Evolutionary conservation across 345 rosid species (phyloP).

Genomic region (Mallotus nudiflorus): DNA sequence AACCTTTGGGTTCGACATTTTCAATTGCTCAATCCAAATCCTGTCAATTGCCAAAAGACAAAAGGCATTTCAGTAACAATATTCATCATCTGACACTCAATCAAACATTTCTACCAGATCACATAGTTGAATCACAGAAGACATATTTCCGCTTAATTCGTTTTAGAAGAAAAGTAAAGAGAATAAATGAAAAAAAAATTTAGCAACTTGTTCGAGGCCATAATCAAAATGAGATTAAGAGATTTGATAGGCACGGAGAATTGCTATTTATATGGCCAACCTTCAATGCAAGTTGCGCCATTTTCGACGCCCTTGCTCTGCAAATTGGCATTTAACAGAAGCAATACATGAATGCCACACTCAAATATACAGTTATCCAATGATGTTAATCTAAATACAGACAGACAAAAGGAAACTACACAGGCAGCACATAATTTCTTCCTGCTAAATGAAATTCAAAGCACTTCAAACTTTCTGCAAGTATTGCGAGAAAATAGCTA

Average conservation of each 20-base stretch:
- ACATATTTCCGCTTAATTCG: no score
- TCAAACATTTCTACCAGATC: not conserved
- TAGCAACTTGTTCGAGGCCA: slow-evolving; percentile 82
- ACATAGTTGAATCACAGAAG: not conserved
- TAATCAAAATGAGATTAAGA: slow-evolving; percentile 38
- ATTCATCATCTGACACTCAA: not conserved
- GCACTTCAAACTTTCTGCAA: not conserved
- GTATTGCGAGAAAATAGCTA: no score
- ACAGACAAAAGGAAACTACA: not conserved
- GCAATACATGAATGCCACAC: no score
- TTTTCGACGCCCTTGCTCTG: slow-evolving; percentile 66
- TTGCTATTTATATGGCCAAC: slow-evolving; percentile 61
- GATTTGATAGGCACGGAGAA: slow-evolving; percentile 73
- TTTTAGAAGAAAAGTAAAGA: no score
- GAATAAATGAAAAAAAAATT: slow-evolving; percentile 9
- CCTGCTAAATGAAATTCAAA: not conserved
- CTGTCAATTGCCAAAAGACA: slow-evolving; percentile 8
- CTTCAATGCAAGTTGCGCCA: slow-evolving; percentile 75
- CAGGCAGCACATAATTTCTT: not conserved
- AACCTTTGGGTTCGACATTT: slow-evolving; percentile 70
- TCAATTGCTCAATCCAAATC: slow-evolving; percentile 18
- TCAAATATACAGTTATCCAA: no score
- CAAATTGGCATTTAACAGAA: slow-evolving; percentile 50
- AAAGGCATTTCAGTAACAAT: slow-evolving; percentile 3
- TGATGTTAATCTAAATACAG: no score